These are phyloP conservation scores for Bryoglossum gracile DNA, from an alignment of 495 filamentous ascomycete species.

Conservation along the genomic window DNA sequence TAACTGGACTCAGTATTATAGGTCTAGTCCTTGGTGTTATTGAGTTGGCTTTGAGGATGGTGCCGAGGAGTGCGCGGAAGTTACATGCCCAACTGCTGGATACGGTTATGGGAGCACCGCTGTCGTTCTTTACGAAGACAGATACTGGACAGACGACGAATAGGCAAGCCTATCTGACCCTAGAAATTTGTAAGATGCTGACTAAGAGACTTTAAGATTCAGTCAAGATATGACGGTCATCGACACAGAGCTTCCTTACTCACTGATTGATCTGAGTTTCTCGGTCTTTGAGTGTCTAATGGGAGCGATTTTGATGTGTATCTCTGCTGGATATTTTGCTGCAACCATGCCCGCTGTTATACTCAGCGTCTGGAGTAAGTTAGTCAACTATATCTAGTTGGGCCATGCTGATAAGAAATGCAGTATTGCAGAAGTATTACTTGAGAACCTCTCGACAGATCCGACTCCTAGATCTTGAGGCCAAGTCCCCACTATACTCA, in stretches of 20 bases:
- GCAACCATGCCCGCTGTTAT: constrained; percentile 31
- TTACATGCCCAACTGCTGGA: constrained; percentile 24
- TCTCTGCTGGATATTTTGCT: constrained; percentile 24
- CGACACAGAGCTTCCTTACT: constrained; percentile 24
- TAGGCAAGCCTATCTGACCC: no score
- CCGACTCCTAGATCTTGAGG: constrained; percentile 53
- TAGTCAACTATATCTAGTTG: neutral
- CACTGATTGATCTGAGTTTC: constrained; percentile 2
- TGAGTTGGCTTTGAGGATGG: constrained; percentile 2
- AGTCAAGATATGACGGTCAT: constrained; percentile 27
- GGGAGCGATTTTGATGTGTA: constrained; percentile 12
- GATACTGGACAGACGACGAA: constrained; percentile 24
- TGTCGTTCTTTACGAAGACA: constrained; percentile 23
- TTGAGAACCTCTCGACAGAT: constrained; percentile 58
- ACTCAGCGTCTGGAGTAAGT: constrained; percentile 6
- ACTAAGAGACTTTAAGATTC: no score
- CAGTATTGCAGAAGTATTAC: constrained; percentile 34
- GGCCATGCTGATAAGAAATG: neutral
- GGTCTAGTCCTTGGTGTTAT: neutral
- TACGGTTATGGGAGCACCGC: constrained; percentile 20
- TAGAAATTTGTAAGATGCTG: no score
- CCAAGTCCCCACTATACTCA: constrained; percentile 51
- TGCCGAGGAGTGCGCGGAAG: constrained; percentile 2
- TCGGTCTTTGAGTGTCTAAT: constrained; percentile 1
- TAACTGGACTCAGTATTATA: neutral